Evolutionary conservation across 805 yeast species (phyloP).

Genomic region (Maudiozyma serrabonitensis): DNA sequence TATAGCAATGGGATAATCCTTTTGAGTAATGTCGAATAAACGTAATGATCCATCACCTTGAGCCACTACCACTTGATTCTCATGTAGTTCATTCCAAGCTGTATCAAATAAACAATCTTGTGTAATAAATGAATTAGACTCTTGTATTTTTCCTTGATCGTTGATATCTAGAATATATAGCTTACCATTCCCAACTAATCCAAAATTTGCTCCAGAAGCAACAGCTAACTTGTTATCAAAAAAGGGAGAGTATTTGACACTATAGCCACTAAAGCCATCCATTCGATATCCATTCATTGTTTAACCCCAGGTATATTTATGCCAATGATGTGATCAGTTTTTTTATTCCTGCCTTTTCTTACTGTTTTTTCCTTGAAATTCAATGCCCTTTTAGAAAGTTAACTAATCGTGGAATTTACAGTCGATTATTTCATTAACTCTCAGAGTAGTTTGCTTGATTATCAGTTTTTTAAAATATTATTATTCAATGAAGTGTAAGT

Average conservation of each 20-base stretch:
- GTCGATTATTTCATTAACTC: no score
- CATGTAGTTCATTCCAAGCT: slow-evolving; percentile 87
- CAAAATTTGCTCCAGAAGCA: slow-evolving; percentile 86
- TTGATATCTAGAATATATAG: slow-evolving; percentile 60
- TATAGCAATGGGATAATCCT: slow-evolving; percentile 61
- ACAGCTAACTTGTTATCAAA: slow-evolving; percentile 84
- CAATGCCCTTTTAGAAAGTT: no score
- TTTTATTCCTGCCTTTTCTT: no score
- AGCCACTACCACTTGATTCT: slow-evolving; percentile 72
- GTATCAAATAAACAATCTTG: slow-evolving; percentile 87
- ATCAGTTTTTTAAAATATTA: no score
- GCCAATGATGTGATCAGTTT: no score
- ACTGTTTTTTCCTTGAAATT: no score
- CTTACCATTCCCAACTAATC: slow-evolving; percentile 89
- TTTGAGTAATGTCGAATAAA: slow-evolving; percentile 63
- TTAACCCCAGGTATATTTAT: no score
- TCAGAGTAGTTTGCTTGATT: no score
- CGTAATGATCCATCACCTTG: slow-evolving; percentile 88
- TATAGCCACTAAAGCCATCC: slow-evolving; percentile 76
- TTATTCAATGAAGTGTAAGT: no score
- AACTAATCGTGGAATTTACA: no score
- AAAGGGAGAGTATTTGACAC: slow-evolving; percentile 83
- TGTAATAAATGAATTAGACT: slow-evolving; percentile 62
- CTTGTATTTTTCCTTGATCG: slow-evolving; percentile 50
- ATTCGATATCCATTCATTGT: slow-evolving; percentile 62